phyloP scores from a whole-genome alignment of 805 yeast genomes.

The Candida chauliodis region DNA sequence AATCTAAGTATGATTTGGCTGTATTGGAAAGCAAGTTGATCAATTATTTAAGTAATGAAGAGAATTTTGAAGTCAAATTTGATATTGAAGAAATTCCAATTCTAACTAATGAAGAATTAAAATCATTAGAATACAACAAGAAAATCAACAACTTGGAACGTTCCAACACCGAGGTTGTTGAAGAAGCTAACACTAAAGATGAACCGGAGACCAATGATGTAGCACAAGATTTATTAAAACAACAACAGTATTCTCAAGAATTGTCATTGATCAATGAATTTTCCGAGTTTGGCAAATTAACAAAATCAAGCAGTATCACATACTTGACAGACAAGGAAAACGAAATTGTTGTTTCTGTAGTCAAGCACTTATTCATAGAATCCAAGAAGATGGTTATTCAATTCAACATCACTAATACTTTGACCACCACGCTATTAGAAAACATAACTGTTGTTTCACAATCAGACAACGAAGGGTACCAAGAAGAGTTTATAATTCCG shows the following conservation, averaged over 20 bases:
- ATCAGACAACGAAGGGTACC: conserved; percentile 54
- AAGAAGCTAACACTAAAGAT: conserved; percentile 5
- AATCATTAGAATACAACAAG: conserved; percentile 57
- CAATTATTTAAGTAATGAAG: conserved; percentile 58
- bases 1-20: conserved; percentile 66
- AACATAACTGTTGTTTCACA: conserved; percentile 70
- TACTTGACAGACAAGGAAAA: conserved; percentile 88
- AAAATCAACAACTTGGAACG: conserved; percentile 41
- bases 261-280: conserved; percentile 71
- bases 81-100: conserved; percentile 67
- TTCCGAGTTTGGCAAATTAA: conserved; percentile 65
- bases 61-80: conserved; percentile 55
- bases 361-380: conserved; percentile 74
- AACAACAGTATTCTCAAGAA: conserved; percentile 68
- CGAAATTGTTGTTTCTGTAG: conserved; percentile 82
- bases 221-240: conserved; percentile 35
- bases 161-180: conserved; percentile 14
- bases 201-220: conserved; percentile 16
- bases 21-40: conserved; percentile 76
- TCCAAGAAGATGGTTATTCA: conserved; percentile 72
- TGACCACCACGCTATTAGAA: conserved; percentile 71
- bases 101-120: conserved; percentile 63
- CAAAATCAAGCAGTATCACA: conserved; percentile 63
- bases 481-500: conserved; percentile 73
- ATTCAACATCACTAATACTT: conserved; percentile 80